Percentiles rank a stretch among this genome's conserved stretches.
Evolutionary conservation across 2,329 filamentous ascomycete species (phyloP).

Genomic region (Gliomastix tumulicola): DNA sequence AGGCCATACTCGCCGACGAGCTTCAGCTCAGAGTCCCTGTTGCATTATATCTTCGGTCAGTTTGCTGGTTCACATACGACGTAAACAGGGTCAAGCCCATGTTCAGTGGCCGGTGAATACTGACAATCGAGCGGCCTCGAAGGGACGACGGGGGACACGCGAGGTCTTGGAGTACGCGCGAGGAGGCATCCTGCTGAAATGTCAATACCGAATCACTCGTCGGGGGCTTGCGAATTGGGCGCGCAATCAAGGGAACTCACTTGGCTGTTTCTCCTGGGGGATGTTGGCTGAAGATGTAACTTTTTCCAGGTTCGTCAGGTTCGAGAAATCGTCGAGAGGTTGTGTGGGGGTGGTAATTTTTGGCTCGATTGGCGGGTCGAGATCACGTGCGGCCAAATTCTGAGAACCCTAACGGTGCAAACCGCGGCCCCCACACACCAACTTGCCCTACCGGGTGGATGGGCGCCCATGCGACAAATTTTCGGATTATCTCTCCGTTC

Average conservation of each 20-base stretch:
- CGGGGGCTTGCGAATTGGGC: no score
- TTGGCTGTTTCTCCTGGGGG: conserved; percentile 29
- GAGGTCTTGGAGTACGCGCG: conserved; percentile 96
- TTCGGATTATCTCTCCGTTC: conserved; percentile 26
- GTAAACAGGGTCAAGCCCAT: conserved; percentile 95
- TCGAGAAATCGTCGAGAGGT: conserved; percentile 21
- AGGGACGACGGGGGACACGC: conserved; percentile 95
- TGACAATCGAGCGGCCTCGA: conserved; percentile 99
- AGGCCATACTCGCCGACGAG: conserved; percentile 99
- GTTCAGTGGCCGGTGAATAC: conserved; percentile 94
- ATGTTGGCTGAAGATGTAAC: conserved; percentile 17
- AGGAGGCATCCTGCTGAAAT: conserved; percentile 31
- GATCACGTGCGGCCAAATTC: conserved; percentile 1
- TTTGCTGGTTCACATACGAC: conserved; percentile 74
- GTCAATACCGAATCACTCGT: no score
- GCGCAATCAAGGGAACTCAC: conserved; percentile 27
- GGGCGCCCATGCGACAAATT: conserved; percentile 3
- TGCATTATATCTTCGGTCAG: conserved; percentile 52
- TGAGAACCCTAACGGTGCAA: conserved; percentile 21
- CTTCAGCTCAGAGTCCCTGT: conserved; percentile 98
- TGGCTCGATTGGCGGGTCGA: conserved; percentile 1
- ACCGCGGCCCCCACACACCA: conserved; percentile 9
- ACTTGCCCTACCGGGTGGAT: conserved; percentile 22
- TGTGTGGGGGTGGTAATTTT: conserved; percentile 27
- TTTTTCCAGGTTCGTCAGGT: conserved; percentile 4